A percentile compares a stretch with the other conserved stretches of the same genome.
Conservation (phyloP, 179 eudicot species). For the Spinacia oleracea region DNA sequence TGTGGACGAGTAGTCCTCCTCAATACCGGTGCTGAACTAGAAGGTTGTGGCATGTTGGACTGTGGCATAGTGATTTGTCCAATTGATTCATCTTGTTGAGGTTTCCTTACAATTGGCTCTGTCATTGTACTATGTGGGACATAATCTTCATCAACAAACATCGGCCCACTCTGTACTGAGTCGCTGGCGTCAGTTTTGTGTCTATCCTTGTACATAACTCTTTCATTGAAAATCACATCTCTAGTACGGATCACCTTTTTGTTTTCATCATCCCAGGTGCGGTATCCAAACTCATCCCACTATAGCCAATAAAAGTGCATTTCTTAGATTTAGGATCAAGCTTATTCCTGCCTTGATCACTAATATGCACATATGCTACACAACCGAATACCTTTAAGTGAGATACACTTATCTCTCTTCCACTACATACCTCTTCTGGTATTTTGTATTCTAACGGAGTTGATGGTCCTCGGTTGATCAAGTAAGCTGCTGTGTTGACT, state of each 20-base stretch:
- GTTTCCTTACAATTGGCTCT: background rate
- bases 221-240: background rate
- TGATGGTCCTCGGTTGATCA: conserved; percentile 6
- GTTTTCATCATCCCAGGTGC: conserved; percentile 6
- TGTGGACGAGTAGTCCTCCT: too few relatives aligned
- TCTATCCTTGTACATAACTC: background rate
- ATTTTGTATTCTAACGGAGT: too few relatives aligned
- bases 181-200: background rate
- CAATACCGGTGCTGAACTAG: background rate
- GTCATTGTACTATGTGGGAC: too few relatives aligned
- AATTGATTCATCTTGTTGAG: background rate
- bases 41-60: background rate
- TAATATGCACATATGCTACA: conserved; percentile 13
- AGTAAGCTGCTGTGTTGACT: too few relatives aligned
- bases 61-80: background rate
- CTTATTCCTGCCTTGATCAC: conserved; percentile 15
- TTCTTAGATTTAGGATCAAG: conserved; percentile 20
- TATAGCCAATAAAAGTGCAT: conserved; percentile 21
- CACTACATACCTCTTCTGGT: too few relatives aligned
- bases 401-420: conserved; percentile 18
- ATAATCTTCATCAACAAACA: background rate
- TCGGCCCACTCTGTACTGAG: background rate
- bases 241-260: conserved; percentile 22
- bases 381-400: conserved; percentile 19
- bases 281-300: conserved; percentile 19